A percentile compares a stretch with the other conserved stretches of the same genome.
Conservation (phyloP, 345 rosid species). For the Moricandia arvensis region DNA sequence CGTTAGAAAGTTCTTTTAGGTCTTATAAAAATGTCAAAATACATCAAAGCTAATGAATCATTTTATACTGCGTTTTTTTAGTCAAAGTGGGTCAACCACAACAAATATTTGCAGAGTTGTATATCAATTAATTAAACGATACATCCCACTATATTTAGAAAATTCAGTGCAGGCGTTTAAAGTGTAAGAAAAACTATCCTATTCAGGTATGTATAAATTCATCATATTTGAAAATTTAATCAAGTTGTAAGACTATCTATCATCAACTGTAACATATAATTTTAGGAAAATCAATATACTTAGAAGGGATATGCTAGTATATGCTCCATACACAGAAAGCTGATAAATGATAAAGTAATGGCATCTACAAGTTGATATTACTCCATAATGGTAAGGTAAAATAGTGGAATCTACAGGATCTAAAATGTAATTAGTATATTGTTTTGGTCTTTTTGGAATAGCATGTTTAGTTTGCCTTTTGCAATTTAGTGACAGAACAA, state of each 20-base stretch:
- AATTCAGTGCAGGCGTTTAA: neutral
- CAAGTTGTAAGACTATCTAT: neutral
- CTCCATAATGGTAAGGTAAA: too few species aligned
- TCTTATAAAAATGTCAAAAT: constrained; percentile 1
- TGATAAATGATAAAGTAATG: too few species aligned
- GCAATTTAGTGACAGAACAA: too few species aligned
- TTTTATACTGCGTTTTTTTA: constrained; percentile 20
- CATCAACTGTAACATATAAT: neutral
- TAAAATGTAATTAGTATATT: too few species aligned
- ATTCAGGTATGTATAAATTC: neutral
- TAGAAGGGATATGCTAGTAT: neutral
- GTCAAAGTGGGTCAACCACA: constrained; percentile 38
- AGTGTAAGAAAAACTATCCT: neutral
- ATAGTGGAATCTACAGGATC: too few species aligned
- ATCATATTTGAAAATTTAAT: neutral
- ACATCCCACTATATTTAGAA: neutral
- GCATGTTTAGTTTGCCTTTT: too few species aligned
- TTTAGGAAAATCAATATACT: neutral
- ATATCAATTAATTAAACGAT: neutral
- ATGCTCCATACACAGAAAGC: neutral
- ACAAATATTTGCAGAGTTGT: constrained; percentile 1
- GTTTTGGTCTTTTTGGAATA: too few species aligned
- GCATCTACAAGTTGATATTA: too few species aligned
- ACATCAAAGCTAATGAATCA: constrained; percentile 14
- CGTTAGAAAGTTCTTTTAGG: constrained; percentile 8